Conservation (phyloP, 2,329 filamentous ascomycete genomes). For the Neophaeococcomyces mojaviensis region DNA sequence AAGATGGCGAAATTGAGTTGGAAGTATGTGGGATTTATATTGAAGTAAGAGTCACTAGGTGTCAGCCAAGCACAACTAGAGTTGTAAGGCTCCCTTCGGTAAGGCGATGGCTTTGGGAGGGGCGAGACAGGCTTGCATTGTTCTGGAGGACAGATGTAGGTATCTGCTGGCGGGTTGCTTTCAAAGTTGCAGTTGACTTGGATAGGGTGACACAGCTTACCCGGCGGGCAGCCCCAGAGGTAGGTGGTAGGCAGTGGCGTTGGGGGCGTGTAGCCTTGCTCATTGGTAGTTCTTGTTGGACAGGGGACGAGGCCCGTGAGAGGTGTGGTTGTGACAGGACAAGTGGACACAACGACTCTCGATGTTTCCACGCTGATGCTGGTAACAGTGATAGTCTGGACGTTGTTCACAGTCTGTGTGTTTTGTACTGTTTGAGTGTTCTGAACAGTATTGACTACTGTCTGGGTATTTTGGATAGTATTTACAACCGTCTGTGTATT, state of each 20-base stretch:
- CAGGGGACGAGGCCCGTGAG: slow-evolving; percentile 22
- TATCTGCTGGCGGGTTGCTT: slow-evolving; percentile 31
- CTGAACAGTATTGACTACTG: neutral
- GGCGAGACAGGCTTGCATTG: slow-evolving; percentile 32
- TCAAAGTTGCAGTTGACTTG: slow-evolving; percentile 34
- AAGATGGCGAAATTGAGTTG: slow-evolving; percentile 59
- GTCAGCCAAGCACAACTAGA: slow-evolving; percentile 12
- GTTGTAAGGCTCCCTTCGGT: slow-evolving; percentile 29
- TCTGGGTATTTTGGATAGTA: neutral
- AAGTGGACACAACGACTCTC: neutral
- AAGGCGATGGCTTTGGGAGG: slow-evolving; percentile 16
- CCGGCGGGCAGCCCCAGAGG: slow-evolving; percentile 39
- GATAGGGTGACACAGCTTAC: slow-evolving; percentile 34
- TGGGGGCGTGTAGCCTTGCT: slow-evolving; percentile 27
- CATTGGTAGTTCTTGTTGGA: slow-evolving; percentile 25
- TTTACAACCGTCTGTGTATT: neutral
- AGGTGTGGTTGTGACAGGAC: neutral
- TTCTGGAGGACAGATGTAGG: slow-evolving; percentile 33
- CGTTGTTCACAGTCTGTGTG: neutral
- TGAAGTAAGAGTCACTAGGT: slow-evolving; percentile 45
- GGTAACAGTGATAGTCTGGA: neutral
- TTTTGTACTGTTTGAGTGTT: neutral
- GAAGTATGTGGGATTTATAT: slow-evolving; percentile 56
- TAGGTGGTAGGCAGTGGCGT: slow-evolving; percentile 27
- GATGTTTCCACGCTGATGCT: slow-evolving; percentile 1